phyloP scores from a whole-genome alignment of 2,329 filamentous ascomycete species.

The Xylariaceae sp. region DNA sequence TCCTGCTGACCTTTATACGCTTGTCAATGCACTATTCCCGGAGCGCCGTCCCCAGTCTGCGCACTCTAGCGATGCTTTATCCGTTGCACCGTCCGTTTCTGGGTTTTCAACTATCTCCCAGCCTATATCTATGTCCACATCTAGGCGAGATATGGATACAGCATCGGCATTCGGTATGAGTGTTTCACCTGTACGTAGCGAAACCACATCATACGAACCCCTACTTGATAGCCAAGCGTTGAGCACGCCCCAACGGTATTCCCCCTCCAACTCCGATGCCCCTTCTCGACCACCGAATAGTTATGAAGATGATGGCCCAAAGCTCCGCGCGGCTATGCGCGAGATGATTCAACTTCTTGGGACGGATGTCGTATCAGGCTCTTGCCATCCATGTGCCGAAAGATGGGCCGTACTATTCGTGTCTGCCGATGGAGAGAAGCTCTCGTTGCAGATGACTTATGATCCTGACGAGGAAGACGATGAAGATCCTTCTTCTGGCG shows the following conservation, averaged over 20 bases:
- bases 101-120: constrained; percentile 64
- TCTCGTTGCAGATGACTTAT: constrained; percentile 68
- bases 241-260: constrained; percentile 49
- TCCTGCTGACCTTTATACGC: constrained; percentile 69
- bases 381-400: constrained; percentile 74
- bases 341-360: constrained; percentile 65
- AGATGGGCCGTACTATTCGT: constrained; percentile 79
- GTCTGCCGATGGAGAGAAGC: constrained; percentile 61
- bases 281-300: constrained; percentile 39
- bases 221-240: constrained; percentile 51
- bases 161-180: constrained; percentile 68
- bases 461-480: constrained; percentile 61
- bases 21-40: constrained; percentile 80
- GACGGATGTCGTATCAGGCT: constrained; percentile 57
- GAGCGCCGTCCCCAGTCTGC: constrained; percentile 60
- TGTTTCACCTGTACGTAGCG: constrained; percentile 66
- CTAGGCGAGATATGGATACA: constrained; percentile 56
- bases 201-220: constrained; percentile 60
- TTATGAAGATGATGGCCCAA: constrained; percentile 60
- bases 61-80: constrained; percentile 57
- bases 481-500: constrained; percentile 56
- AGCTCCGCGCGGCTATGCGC: constrained; percentile 60
- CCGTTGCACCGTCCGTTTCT: constrained; percentile 60
- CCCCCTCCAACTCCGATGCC: constrained; percentile 45
- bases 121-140: constrained; percentile 56